phyloP scores from a whole-genome alignment of 2,329 filamentous ascomycete species.

The Ceratocystis lukuohia region DNA sequence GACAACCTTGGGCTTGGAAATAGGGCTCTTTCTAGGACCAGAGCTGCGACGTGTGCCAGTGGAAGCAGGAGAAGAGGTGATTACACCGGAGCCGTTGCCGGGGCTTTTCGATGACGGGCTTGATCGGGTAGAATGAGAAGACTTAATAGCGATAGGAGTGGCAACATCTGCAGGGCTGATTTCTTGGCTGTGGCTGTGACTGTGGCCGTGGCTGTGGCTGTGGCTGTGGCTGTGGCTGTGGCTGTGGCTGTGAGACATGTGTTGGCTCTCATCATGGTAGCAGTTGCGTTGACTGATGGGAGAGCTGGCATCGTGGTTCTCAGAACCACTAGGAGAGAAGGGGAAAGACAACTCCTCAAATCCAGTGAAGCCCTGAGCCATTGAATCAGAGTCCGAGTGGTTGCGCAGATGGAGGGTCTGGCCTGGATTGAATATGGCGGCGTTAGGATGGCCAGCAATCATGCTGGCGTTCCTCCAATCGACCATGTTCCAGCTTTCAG shows the following conservation, averaged over 20 bases:
- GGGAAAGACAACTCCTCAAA: constrained; percentile 63
- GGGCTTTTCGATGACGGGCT: constrained; percentile 45
- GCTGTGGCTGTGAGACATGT: constrained; percentile 45
- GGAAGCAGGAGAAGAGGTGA: constrained; percentile 44
- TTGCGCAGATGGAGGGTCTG: constrained; percentile 82
- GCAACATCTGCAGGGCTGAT: constrained; percentile 47
- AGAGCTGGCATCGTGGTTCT: constrained; percentile 47
- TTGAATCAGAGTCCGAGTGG: constrained; percentile 53
- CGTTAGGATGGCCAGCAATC: constrained; percentile 30
- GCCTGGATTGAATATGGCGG: constrained; percentile 78
- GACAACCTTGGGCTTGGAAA: constrained; percentile 62
- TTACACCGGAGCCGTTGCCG: constrained; percentile 41
- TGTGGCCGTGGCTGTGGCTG: no score
- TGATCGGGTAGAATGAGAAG: constrained; percentile 34
- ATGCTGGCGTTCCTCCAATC: constrained; percentile 39
- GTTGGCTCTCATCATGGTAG: constrained; percentile 34
- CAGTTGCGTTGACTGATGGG: constrained; percentile 45
- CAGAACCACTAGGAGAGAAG: constrained; percentile 50
- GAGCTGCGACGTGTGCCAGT: constrained; percentile 50
- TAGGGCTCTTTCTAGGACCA: constrained; percentile 62
- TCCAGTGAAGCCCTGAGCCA: constrained; percentile 61
- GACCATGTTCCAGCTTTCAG: constrained; percentile 70
- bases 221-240: constrained; percentile 33
- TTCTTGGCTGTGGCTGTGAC: constrained; percentile 38
- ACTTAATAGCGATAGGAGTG: constrained; percentile 57